Evolutionary conservation across 441 rosid species (phyloP), one percentile per base, ranked within the genome.

Genomic region (Euphorbia schlechtendalii): DNA sequence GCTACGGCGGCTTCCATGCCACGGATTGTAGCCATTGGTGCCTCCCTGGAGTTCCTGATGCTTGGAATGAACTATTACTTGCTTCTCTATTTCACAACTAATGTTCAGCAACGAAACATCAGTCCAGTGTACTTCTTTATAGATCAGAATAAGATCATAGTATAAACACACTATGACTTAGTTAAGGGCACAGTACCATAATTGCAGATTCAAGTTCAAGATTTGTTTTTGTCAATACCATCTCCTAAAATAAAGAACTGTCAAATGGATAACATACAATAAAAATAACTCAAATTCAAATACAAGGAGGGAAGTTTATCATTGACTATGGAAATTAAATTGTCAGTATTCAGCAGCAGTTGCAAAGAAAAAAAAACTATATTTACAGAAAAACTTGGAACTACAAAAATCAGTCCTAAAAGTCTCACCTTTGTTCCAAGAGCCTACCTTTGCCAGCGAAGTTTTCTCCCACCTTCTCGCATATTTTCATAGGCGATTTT

Each of bases 391-490:
- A 27, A 27, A 27, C 43, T 22, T 53, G 36, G 43, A 61, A 55
- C 65, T 61, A 68, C 79, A 71, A 69, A 71, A 66, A 21, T 71
- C 53, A 64, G 49, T 61, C 64, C 34, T 30, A 28, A 25, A 22
- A 27, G 20, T 54, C 68, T 73, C 51, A 69, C 81, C 64, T 71
- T 56, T 58, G 67, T 68, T 66, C 64, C 56, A 70, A 17, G 3
- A 34, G 64, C 69, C 80, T 72, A 83, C 79, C 84, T 77, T 66
- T 73, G 89, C 84, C 84, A 81, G 79, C 76, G 80, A 63, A 86
- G 84, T 70, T 83, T 87, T 73, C 78, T 87, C 40, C 86, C 88
- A 56, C 88, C 98, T 55, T 89, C 94, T 30, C 85, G 86, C 84
- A 86, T 73, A 30, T 82, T 83, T 77, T 91, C 92, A 77, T 81